A percentile compares a stretch with the other conserved stretches of the same genome.
These are phyloP conservation scores for Crithidia thermophila DNA, from an alignment of 208 protist species.

Conservation along the genomic window DNA sequence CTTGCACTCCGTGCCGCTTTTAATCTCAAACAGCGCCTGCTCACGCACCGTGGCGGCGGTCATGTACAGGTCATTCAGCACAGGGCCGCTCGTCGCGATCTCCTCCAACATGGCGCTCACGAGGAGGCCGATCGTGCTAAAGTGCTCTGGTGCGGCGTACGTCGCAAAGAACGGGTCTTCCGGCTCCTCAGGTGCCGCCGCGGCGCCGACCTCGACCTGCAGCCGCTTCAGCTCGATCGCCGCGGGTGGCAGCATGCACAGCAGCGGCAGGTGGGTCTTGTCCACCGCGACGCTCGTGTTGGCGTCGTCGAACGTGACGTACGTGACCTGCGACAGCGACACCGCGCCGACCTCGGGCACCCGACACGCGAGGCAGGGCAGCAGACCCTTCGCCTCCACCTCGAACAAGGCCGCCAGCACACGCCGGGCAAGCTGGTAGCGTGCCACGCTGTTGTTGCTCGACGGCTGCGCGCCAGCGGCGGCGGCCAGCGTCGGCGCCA, in stretches of 20 bases:
- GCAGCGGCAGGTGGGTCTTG: slow-evolving; percentile 22
- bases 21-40: slow-evolving; percentile 43
- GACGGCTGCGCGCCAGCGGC: slow-evolving; percentile 17
- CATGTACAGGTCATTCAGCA: slow-evolving; percentile 52
- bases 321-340: slow-evolving; percentile 46
- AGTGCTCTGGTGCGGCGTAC: slow-evolving; percentile 31
- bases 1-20: slow-evolving; percentile 17
- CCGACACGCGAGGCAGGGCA: slow-evolving; percentile 68
- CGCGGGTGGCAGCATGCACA: slow-evolving; percentile 52
- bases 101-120: slow-evolving; percentile 46
- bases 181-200: not conserved
- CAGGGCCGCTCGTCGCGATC: slow-evolving; percentile 36
- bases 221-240: slow-evolving; percentile 66
- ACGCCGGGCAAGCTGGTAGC: slow-evolving; percentile 43
- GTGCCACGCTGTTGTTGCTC: slow-evolving; percentile 19
- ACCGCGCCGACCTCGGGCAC: slow-evolving; percentile 46
- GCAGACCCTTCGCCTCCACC: slow-evolving; percentile 52
- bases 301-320: slow-evolving; percentile 30
- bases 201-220: slow-evolving; percentile 18
- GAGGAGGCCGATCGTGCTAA: slow-evolving; percentile 52
- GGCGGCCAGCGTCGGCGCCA: slow-evolving; percentile 21
- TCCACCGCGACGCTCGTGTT: slow-evolving; percentile 33
- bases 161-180: slow-evolving; percentile 6
- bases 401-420: slow-evolving; percentile 51
- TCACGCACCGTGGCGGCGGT: slow-evolving; percentile 52